A percentile compares a stretch with the other conserved stretches of the same genome.
phyloP scores from a whole-genome alignment of 1,139 yeast genomes.

The Yamadazyma jaroonii region DNA sequence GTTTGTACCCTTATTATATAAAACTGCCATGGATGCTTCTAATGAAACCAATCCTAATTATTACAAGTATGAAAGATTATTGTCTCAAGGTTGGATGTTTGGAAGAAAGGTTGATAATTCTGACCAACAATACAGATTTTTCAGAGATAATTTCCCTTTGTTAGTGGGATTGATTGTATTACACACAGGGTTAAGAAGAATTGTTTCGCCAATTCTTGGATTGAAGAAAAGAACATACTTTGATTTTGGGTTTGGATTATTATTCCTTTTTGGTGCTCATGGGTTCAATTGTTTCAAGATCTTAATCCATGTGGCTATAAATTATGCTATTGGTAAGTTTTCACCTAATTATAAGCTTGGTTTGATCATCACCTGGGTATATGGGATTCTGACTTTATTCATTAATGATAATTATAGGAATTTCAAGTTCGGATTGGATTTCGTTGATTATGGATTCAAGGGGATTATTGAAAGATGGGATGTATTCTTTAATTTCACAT shows the following conservation, averaged over 20 bases:
- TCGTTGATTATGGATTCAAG: slow-evolving; percentile 55
- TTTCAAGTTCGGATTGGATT: slow-evolving; percentile 48
- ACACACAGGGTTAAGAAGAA: slow-evolving; percentile 53
- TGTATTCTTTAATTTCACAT: slow-evolving; percentile 86
- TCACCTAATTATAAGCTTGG: slow-evolving; percentile 28
- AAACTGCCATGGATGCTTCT: slow-evolving; percentile 80
- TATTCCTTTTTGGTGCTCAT: slow-evolving; percentile 73
- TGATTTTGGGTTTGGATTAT: slow-evolving; percentile 69
- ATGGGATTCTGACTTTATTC: slow-evolving; percentile 73
- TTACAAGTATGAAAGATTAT: slow-evolving; percentile 53
- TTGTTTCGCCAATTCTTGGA: slow-evolving; percentile 19
- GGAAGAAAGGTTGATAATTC: slow-evolving; percentile 86
- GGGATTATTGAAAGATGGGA: slow-evolving; percentile 94
- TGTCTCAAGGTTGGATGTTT: slow-evolving; percentile 73
- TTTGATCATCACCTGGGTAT: slow-evolving; percentile 59
- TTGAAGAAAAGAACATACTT: slow-evolving; percentile 45
- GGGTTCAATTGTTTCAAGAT: slow-evolving; percentile 72
- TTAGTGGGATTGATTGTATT: slow-evolving; percentile 50
- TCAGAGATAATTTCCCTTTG: slow-evolving; percentile 73
- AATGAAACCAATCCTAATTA: slow-evolving; percentile 78
- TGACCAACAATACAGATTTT: slow-evolving; percentile 84
- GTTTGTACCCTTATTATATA: slow-evolving; percentile 78
- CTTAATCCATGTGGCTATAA: slow-evolving; percentile 51
- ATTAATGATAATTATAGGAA: slow-evolving; percentile 68
- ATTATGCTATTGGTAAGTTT: slow-evolving; percentile 53